These are phyloP conservation scores for Limtongozyma cylindracea DNA, from an alignment of 805 yeast genomes.

Conservation along the genomic window DNA sequence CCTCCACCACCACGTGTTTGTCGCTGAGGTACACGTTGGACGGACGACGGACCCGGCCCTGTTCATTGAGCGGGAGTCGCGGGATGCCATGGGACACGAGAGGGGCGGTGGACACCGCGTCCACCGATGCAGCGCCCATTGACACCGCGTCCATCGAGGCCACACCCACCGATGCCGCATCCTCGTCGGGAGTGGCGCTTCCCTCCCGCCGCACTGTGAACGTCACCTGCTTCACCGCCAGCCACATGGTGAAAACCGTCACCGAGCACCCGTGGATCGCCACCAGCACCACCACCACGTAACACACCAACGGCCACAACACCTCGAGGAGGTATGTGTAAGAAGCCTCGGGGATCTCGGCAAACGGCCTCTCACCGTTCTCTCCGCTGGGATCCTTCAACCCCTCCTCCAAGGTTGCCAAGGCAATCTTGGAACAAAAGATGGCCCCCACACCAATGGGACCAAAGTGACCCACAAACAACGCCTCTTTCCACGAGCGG, in stretches of 20 bases:
- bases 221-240: conserved; percentile 81
- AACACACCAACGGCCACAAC: conserved; percentile 23
- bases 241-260: conserved; percentile 39
- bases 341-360: conserved; percentile 16
- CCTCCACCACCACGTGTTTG: too few species aligned
- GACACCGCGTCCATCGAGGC: too few species aligned
- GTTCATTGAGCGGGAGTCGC: too few species aligned
- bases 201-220: too few species aligned
- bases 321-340: conserved; percentile 31
- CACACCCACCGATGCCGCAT: too few species aligned
- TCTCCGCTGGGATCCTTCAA: too few species aligned
- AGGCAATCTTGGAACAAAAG: conserved; percentile 59
- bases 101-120: too few species aligned
- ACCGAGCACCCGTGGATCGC: conserved; percentile 8
- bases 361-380: conserved; percentile 27
- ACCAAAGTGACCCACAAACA: conserved; percentile 89
- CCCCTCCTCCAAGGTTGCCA: conserved; percentile 40
- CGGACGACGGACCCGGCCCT: too few species aligned
- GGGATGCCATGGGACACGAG: too few species aligned
- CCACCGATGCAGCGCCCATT: too few species aligned
- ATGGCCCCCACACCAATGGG: conserved; percentile 92
- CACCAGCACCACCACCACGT: not conserved
- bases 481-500: conserved; percentile 79
- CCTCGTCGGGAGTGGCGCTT: too few species aligned
- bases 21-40: too few species aligned